Base-by-base conservation (phyloP, 192 early-diverging fungal genomes). In the Coemansia sp. region DNA sequence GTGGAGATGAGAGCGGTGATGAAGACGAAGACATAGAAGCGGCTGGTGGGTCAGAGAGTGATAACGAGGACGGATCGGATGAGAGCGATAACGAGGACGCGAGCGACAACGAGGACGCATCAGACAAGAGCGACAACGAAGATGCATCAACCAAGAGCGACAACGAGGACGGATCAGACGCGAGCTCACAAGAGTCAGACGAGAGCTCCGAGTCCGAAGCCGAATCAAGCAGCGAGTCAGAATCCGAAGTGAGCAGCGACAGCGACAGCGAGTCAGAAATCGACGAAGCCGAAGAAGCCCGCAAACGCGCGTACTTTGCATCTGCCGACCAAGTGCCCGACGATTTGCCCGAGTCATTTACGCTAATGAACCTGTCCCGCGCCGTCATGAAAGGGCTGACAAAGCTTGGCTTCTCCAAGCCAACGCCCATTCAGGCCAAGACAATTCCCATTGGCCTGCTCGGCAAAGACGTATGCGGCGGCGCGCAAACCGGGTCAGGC, bases 401-500 rank as follows among this genome's bases (percentile, higher is more conserved):
- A 4, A 84, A 87, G 53, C 85, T 99, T 51, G 93, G 93, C 16
- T 99, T 94, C 69, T 72, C 88, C 29, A 89, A 95, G 73, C 96
- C 97, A 0, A 99, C 97, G 16, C 85, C 88, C 18, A 98, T 99
- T 78, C 97, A 99, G 84, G 82, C 86, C 22, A 84, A 85, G 29
- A 87, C 95, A 7, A 98, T 99, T 68, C 97, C 97, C 3, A 68
- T 99, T 19, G 94, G 93, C 7, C 82, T 99, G 29, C 88, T 96
- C 63, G 97, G 96, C 60, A 92, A 90, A 64, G 97, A 99, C 70
- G 94, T 99, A 58, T 98, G 96, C 75, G 97, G 95, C 74, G 92
- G 94, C 56, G 97, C 97, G 12, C 90, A 95, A 27, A 99, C 97
- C 2, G 97, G 97, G 50, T 98, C 96, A 41, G 97, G 97, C 68